These are phyloP conservation scores for Rosa lucieae DNA, from an alignment of 306 rosid genomes.

Conservation along the genomic window DNA sequence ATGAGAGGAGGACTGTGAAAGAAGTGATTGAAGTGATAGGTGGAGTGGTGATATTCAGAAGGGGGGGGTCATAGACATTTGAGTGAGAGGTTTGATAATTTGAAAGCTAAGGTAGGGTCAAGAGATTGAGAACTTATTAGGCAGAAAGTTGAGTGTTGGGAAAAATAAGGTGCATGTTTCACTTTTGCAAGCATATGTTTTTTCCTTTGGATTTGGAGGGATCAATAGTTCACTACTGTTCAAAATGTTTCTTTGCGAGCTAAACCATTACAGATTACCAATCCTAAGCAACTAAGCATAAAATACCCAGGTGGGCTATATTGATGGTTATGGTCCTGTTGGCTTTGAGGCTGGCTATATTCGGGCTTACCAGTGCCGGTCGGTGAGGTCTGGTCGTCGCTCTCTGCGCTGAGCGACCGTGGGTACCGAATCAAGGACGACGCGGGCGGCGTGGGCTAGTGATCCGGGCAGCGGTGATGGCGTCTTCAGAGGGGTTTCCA, in stretches of 20 bases:
- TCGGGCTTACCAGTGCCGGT: too few relatives aligned
- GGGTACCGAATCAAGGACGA: too few relatives aligned
- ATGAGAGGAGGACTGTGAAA: slow-evolving; percentile 11
- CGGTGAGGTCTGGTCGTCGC: too few relatives aligned
- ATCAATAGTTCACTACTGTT: slow-evolving; percentile 8
- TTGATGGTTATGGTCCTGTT: too few relatives aligned
- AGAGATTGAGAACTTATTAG: background rate
- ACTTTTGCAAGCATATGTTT: slow-evolving; percentile 2
- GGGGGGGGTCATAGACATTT: slow-evolving; percentile 14
- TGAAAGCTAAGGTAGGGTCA: slow-evolving; percentile 31
- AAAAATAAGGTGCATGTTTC: slow-evolving; percentile 15
- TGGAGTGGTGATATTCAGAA: slow-evolving; percentile 24
- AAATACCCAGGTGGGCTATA: background rate
- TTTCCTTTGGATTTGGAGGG: slow-evolving; percentile 11
- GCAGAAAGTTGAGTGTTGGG: slow-evolving; percentile 12
- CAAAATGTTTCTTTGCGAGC: background rate
- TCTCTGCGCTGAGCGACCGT: too few relatives aligned
- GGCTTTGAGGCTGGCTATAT: too few relatives aligned
- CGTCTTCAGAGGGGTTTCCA: too few relatives aligned
- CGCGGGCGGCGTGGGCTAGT: too few relatives aligned
- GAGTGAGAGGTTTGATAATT: slow-evolving; percentile 18
- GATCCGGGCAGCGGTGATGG: too few relatives aligned
- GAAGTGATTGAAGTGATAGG: slow-evolving; percentile 38
- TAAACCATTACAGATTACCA: background rate
- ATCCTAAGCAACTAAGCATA: background rate